Evolutionary conservation across 108 stramenopile species (phyloP).

Genomic region (Nannochloropsis gaditana): DNA sequence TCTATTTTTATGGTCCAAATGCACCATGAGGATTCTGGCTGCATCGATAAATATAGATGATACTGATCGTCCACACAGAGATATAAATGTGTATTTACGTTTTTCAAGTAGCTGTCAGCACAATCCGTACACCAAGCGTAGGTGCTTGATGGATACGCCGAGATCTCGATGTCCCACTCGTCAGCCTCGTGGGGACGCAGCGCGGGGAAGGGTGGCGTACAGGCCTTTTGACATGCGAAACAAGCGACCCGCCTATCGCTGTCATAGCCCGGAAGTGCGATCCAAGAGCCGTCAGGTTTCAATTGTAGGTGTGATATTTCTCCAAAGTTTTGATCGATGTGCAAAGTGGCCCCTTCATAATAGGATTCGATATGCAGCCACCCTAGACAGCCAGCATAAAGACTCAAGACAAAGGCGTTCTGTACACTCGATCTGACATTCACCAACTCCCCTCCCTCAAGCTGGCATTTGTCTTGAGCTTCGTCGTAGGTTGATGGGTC

Average conservation of each 20-base stretch:
- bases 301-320: not conserved
- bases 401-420: not conserved
- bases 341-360: not conserved
- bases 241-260: not conserved
- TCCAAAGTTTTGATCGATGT: no score
- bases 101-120: not conserved
- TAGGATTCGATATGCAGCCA: not conserved
- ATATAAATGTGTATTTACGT: not conserved
- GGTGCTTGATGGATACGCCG: not conserved
- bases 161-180: not conserved
- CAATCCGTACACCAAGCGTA: not conserved
- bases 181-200: conserved; percentile 1
- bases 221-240: not conserved
- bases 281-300: not conserved
- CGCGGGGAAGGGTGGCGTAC: not conserved
- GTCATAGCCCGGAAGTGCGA: not conserved
- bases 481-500: not conserved
- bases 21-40: not conserved
- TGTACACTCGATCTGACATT: not conserved
- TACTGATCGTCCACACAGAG: not conserved
- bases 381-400: not conserved
- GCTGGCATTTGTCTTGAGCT: not conserved
- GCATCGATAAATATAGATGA: not conserved
- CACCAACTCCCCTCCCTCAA: not conserved
- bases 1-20: conserved; percentile 9